Conservation (phyloP, 176 grass and related monocot genomes). For the Triticum dicoccoides region DNA sequence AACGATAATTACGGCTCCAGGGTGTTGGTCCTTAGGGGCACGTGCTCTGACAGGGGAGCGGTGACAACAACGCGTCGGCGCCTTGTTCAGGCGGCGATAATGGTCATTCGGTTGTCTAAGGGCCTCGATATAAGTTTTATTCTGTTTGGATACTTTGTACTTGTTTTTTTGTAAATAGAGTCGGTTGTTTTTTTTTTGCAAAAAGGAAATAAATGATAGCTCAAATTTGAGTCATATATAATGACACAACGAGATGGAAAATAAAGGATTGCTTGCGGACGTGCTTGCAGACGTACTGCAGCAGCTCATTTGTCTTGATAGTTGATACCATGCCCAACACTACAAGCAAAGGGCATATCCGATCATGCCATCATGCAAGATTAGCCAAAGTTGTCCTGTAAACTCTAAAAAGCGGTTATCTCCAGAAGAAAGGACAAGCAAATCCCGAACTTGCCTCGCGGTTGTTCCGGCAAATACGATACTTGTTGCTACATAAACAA, state of each 20-base stretch:
- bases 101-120: too few species aligned
- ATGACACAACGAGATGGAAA: neutral
- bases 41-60: too few species aligned
- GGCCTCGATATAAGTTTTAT: too few species aligned
- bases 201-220: too few species aligned
- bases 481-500: neutral
- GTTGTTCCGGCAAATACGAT: neutral
- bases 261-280: neutral
- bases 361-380: neutral
- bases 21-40: too few species aligned
- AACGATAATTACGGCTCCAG: too few species aligned
- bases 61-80: too few species aligned
- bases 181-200: too few species aligned
- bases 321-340: conserved; percentile 28
- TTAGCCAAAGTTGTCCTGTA: neutral
- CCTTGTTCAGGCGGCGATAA: too few species aligned
- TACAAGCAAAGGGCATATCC: conserved; percentile 28
- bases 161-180: too few species aligned
- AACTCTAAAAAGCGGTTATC: neutral
- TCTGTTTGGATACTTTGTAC: too few species aligned
- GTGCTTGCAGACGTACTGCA: neutral
- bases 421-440: neutral
- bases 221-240: neutral
- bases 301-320: neutral
- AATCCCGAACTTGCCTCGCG: neutral